Evolutionary conservation across 257 asterid genomes (phyloP).

Genomic region (Osmanthus fragrans): DNA sequence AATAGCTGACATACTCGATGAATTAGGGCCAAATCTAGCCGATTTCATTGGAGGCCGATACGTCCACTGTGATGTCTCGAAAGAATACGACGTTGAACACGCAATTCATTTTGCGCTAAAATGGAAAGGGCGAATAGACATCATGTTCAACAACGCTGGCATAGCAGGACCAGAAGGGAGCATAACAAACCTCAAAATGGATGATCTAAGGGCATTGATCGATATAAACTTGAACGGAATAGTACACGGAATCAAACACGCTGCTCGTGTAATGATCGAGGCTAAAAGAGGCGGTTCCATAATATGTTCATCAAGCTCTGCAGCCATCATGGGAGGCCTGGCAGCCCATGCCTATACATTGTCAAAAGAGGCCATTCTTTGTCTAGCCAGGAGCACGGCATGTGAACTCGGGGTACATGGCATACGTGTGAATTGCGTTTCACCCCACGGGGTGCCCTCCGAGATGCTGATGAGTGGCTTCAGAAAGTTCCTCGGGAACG

Average conservation of each 20-base stretch:
- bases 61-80: constrained; percentile 68
- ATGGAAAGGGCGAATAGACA: constrained; percentile 73
- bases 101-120: constrained; percentile 45
- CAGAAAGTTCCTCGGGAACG: constrained; percentile 44
- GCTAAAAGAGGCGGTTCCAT: constrained; percentile 49
- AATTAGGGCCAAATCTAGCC: constrained; percentile 48
- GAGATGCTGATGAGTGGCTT: constrained; percentile 68
- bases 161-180: constrained; percentile 71
- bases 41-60: constrained; percentile 49
- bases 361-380: constrained; percentile 74
- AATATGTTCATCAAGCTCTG: constrained; percentile 82
- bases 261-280: constrained; percentile 66
- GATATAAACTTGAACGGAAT: constrained; percentile 65
- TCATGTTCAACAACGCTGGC: constrained; percentile 89
- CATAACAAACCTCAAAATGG: constrained; percentile 64
- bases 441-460: constrained; percentile 84
- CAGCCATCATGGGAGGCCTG: constrained; percentile 77
- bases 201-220: constrained; percentile 35
- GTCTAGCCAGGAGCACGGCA: constrained; percentile 65
- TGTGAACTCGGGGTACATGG: constrained; percentile 77
- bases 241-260: constrained; percentile 79
- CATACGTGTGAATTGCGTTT: constrained; percentile 72
- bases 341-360: constrained; percentile 75
- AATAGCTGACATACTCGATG: constrained; percentile 70
- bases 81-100: constrained; percentile 54